Evolutionary conservation across 2,329 filamentous ascomycete genomes (phyloP), one percentile per base, ranked within the genome.

Genomic region (Alternaria conjuncta): DNA sequence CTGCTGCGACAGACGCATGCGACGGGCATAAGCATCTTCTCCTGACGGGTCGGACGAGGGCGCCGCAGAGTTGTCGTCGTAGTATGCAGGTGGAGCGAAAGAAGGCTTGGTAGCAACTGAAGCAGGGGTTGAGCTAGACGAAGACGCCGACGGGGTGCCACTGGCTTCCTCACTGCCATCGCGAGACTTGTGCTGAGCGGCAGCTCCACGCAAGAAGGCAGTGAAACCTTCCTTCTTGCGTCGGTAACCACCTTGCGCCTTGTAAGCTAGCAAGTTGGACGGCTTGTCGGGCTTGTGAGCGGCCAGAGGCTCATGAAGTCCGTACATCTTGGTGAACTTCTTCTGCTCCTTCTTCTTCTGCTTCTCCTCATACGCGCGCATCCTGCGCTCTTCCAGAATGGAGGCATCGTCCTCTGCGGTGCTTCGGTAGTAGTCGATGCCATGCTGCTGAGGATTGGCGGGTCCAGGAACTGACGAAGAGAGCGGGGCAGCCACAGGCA

Each of bases 321-420:
- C 65, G 18, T 58, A 63, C 23, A 58, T 90, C 84, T 92, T 92
- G 80, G 91, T 90, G 76, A 90, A 90, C 80, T 92, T 93, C 81
- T 90, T 91, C 63, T 73, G 65, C 63, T 92, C 89, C 45, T 82
- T 80, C 73, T 84, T 84, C 50, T 78, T 78, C 64, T 92, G 89
- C 13, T 92, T 68, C 46, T 75, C 92, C 60, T 92, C 92, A 54
- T 92, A 89, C 75, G 92, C 88, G 60, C 89, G 87, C 81, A 92
- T 92, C 74, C 91, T 87, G 20, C 80, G 83, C 47, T 84, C 84
- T 76, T 93, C 93, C 65, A 89, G 88, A 67, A 84, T 86, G 68
- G 88, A 86, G 26, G 87, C 85, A 73, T 93, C 93, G 60, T 97
- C 92, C 70, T 97, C 93, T n/a, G 93, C 91, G 53, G 88, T 89